Evolutionary conservation across 352 stramenopile species (phyloP).

Genomic region (Peronospora belbahrii): DNA sequence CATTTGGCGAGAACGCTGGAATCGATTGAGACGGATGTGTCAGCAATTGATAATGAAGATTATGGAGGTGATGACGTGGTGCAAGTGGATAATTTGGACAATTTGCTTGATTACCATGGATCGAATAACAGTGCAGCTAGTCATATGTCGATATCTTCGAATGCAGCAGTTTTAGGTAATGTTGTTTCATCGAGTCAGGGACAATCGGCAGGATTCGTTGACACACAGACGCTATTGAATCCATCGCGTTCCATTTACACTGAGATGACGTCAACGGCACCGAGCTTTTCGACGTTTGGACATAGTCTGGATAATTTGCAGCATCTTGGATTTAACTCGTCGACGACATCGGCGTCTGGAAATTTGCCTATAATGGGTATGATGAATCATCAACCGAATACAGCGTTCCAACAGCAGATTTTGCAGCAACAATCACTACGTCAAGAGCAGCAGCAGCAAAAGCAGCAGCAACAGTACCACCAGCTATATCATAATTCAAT

Average conservation of each 20-base stretch:
- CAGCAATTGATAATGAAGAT: conserved; percentile 74
- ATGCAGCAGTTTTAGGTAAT: background rate
- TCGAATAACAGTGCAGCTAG: conserved; percentile 15
- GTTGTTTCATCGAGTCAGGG: background rate
- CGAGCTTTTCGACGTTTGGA: conserved; percentile 26
- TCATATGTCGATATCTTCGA: conserved; percentile 6
- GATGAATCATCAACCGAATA: conserved; percentile 31
- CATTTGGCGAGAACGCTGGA: conserved; percentile 70
- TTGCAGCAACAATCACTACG: conserved; percentile 51
- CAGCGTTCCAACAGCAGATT: conserved; percentile 41
- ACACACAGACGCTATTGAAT: conserved; percentile 63
- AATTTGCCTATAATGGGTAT: conserved; percentile 23
- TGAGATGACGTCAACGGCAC: conserved; percentile 23
- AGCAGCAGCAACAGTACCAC: conserved; percentile 47
- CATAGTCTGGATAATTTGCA: conserved; percentile 26
- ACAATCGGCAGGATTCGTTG: conserved; percentile 36
- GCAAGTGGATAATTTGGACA: conserved; percentile 80
- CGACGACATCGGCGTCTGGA: conserved; percentile 5
- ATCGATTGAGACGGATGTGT: conserved; percentile 76
- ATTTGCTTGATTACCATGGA: conserved; percentile 71
- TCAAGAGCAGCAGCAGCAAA: conserved; percentile 47
- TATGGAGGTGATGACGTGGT: conserved; percentile 77
- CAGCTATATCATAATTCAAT: conserved; percentile 55
- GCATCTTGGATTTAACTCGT: conserved; percentile 21
- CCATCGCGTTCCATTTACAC: conserved; percentile 45